phyloP scores from a whole-genome alignment of 257 asterid genomes.

The Mentha longifolia region DNA sequence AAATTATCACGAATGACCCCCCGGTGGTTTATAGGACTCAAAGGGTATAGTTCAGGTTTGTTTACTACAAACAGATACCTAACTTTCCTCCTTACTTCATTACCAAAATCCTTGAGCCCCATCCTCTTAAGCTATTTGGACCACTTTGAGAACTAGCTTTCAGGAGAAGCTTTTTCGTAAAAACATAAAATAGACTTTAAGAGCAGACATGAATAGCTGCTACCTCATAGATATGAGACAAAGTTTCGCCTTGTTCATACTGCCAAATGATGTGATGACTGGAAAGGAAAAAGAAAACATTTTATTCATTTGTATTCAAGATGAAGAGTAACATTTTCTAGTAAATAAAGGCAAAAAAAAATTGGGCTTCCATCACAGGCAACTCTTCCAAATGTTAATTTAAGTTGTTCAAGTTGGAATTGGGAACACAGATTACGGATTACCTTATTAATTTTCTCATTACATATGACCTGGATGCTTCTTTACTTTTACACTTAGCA shows the following conservation, averaged over 20 bases:
- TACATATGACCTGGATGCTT: conserved; percentile 2
- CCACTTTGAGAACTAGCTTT: conserved; percentile 4
- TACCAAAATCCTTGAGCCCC: conserved; percentile 1
- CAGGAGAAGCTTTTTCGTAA: conserved; percentile 5
- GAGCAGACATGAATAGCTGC: conserved; percentile 29
- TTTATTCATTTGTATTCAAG: conserved; percentile 1
- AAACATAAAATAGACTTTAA: background rate
- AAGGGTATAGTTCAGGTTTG: background rate
- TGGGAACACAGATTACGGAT: conserved; percentile 14
- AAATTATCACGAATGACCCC: too few species aligned
- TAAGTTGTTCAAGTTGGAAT: conserved; percentile 12
- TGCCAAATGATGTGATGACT: conserved; percentile 85
- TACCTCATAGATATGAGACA: conserved; percentile 96
- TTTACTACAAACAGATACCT: background rate
- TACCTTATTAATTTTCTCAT: conserved; percentile 2
- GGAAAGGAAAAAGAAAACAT: conserved; percentile 27
- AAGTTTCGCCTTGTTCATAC: conserved; percentile 68
- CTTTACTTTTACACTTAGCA: conserved; percentile 1
- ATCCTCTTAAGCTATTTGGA: background rate
- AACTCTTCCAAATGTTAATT: conserved; percentile 7
- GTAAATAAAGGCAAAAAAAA: conserved; percentile 24
- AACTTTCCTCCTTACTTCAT: background rate
- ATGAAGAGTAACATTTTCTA: conserved; percentile 1
- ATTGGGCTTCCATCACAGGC: conserved; percentile 14
- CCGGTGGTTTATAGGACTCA: background rate